These are phyloP conservation scores for Pythium utonaiense DNA, from an alignment of 352 stramenopile species.

Conservation along the genomic window DNA sequence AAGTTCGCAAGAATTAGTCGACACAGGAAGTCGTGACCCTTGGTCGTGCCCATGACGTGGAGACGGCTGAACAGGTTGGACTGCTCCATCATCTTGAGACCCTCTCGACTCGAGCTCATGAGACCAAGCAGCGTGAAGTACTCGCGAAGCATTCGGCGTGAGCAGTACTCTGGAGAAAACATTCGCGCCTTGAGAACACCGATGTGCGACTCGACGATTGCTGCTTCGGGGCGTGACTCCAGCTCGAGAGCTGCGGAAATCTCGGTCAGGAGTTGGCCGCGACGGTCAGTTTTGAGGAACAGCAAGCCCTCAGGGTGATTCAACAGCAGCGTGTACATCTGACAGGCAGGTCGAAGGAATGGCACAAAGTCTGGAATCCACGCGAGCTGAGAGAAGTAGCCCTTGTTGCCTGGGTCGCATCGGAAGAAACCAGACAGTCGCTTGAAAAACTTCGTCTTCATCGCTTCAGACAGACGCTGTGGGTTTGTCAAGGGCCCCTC, in stretches of 20 bases:
- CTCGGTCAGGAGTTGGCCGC: constrained; percentile 79
- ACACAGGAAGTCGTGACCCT: constrained; percentile 87
- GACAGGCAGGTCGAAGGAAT: constrained; percentile 81
- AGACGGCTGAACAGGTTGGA: constrained; percentile 87
- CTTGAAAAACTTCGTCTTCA: constrained; percentile 94
- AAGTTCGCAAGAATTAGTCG: constrained; percentile 85
- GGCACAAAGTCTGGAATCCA: constrained; percentile 90
- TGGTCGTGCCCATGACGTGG: constrained; percentile 84
- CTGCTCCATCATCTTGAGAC: constrained; percentile 89
- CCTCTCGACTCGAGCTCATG: constrained; percentile 89
- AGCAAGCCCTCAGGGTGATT: constrained; percentile 84
- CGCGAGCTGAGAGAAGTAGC: constrained; percentile 85
- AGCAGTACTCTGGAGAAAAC: constrained; percentile 87
- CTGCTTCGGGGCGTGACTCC: constrained; percentile 78
- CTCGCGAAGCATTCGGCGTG: constrained; percentile 82
- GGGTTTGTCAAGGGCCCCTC: constrained; percentile 85
- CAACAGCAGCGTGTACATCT: constrained; percentile 87
- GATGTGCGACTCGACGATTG: constrained; percentile 87
- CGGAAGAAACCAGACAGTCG: constrained; percentile 88
- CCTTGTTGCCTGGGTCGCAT: constrained; percentile 87
- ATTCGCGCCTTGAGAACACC: constrained; percentile 83
- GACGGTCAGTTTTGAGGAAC: constrained; percentile 85
- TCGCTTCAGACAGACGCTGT: constrained; percentile 80
- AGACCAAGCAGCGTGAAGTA: constrained; percentile 87
- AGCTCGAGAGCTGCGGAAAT: constrained; percentile 83